Evolutionary conservation across 2,329 filamentous ascomycete genomes (phyloP), one percentile per base, ranked within the genome.

Genomic region (Xylaria sp.): DNA sequence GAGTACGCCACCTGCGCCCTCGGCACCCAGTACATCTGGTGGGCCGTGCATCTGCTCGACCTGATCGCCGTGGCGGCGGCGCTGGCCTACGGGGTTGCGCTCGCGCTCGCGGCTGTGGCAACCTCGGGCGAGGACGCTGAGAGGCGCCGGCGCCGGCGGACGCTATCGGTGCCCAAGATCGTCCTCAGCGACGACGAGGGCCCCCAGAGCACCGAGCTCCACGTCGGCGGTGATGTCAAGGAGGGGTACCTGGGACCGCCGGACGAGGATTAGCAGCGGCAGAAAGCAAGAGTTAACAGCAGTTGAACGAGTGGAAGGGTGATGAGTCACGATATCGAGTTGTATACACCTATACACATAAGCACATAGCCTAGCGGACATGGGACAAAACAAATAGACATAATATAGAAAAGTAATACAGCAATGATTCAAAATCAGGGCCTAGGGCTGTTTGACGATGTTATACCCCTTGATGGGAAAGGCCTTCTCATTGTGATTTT

Each of bases 11-110:
- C 84, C 59, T 99, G 94, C 69, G 79, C 83, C 2, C 75, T 96
- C 34, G 94, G 94, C 0, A 84, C 86, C 20, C 93, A 97, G 78
- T 91, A 96, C 75, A 81, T 92, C 48, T 99, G 94, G 94, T 99
- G 94, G 94, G 80, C 84, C 4, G 85, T 94, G 5, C 92, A 97
- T 76, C 79, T 92, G 42, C 56, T 91, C 29, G 87, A 91, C 67
- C 60, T 91, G 7, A 66, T 78, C 50, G 72, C 75, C 1, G 37
- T 78, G 2, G 42, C 75, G 5, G 66, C 64, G 13, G 56, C 69
- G 0, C 18, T 69, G 2, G 59, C 59, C 4, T 72, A 72, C 46
- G 65, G 56, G 5, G 50, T 60, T 16, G 52, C 71, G 26, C 56
- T 71, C 46, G 65, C 55, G 5, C 49, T 60, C n/a, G 52, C 71